Base-by-base conservation (phyloP, 331 rosid genomes). In the Pyrus hybrid region DNA sequence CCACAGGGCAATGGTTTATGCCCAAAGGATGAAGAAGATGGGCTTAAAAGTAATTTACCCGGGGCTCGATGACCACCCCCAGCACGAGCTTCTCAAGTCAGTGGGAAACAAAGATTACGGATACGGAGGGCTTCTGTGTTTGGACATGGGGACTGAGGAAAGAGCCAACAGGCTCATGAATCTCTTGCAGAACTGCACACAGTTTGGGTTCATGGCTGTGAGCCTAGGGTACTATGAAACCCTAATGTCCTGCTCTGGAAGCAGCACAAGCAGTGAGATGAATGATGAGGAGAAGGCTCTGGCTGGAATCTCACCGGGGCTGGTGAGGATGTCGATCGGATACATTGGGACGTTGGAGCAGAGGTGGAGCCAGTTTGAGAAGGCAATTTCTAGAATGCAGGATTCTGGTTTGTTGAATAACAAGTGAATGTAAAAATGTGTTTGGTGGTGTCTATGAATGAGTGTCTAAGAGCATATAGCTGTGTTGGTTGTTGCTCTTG, bases 221-320 rank as follows among this genome's bases (percentile, higher is more conserved):
- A 95, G 99, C 77, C 45, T 95, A 65, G 99, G 99, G 1, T 95
- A 95, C 75, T 94, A 90, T 12, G 99, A 94, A 77, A 94, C 97
- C 13, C 96, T 94, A 1, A 94, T 94, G 97, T 94, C 97, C 0
- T 89, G 96, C 67, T 94, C 99, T 0, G 96, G 99, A 0, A 95
- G 91, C 17, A 94, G 97, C 81, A 94, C 99, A 0, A 94, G 97
- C 70, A 94, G 97, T 56, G 97, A 92, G 82, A 2, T 94, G 83
- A 91, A 3, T 26, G 3, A 66, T 1, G 85, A 89, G 88, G 99
- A 94, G 75, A 84, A 81, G 78, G 74, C 37, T 0, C 80, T 92
- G 0, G 99, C 97, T 0, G 97, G 99, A 12, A 94, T 94, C 13
- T 92, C 99, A 5, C 97, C 97, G 0, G 97, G 99, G 10, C 73